Base-by-base conservation (phyloP, 2,329 filamentous ascomycete genomes). In the Fusarium sarcochroum region DNA sequence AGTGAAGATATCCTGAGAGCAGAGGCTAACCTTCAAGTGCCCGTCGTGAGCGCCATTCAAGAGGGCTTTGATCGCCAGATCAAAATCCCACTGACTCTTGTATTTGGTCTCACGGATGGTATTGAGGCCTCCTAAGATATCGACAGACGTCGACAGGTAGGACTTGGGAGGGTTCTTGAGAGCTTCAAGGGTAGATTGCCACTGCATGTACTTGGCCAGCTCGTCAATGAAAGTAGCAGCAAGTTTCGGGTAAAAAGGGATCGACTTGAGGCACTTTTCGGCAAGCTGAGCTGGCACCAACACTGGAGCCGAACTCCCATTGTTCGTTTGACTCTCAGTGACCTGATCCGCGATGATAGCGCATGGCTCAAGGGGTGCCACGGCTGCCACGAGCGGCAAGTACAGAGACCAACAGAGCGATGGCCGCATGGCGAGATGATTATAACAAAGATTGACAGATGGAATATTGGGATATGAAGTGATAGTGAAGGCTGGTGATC, bases 181-280 rank as follows among this genome's bases (percentile, higher is more conserved):
- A 3, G 46, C 38, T 27, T 66, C 65, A 25, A 68, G 34, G 3
- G 65, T 68, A 7, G 62, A 66, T 17, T 68, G 65, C 51, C 56
- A 68, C 27, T 59, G 49, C 1, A 59, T 11, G 20, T 59, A 46
- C 7, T 54, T 59, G n/a, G 3, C 30, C 20, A 59, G 23, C 13
- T 59, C 49, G 18, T 37, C 34, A 11, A 59, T 27, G 11, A 59
- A 59, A 34, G 21, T 25, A 0, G 7, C 5, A 6, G 49, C 49
- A 23, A 46, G 49, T 7, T 59, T 27, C 1, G 49, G 27, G 2
- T 53, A 40, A 34, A 47, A 59, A 1, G 56, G 56, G n/a, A 59
- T 54, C 1, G 56, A 59, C 6, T 32, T 10, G 4, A 59, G 56
- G 30, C 56, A 59, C 3, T 59, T 42, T 4, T 47, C 20, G 5